Percentiles rank a stretch among this genome's conserved stretches.
phyloP scores from a whole-genome alignment of 257 asterid genomes.

The Catharanthus roseus region DNA sequence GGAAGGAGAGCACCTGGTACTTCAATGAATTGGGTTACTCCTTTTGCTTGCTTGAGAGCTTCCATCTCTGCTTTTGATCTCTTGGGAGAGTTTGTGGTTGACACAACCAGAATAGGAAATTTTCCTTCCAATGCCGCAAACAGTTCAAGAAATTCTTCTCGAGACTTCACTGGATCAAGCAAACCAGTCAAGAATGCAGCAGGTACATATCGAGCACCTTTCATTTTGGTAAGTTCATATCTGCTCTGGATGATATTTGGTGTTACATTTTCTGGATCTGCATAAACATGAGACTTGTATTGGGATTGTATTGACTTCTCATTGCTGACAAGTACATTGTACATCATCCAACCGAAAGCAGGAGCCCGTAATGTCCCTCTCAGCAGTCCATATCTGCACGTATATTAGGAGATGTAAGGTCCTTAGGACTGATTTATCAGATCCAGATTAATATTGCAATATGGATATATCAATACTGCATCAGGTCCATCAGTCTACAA shows the following conservation, averaged over 20 bases:
- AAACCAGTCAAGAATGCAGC: conserved; percentile 94
- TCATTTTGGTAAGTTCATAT: conserved; percentile 66
- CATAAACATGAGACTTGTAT: conserved; percentile 91
- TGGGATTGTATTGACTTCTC: conserved; percentile 87
- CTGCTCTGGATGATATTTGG: conserved; percentile 61
- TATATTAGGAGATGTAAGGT: not conserved
- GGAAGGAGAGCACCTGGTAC: conserved; percentile 90
- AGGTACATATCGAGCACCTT: conserved; percentile 92
- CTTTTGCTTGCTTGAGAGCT: conserved; percentile 78
- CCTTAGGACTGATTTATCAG: not conserved
- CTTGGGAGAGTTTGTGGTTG: conserved; percentile 62
- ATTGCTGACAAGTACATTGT: conserved; percentile 89
- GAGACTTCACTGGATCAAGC: conserved; percentile 77
- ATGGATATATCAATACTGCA: too few species aligned
- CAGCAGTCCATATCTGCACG: conserved; percentile 68
- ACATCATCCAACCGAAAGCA: conserved; percentile 99
- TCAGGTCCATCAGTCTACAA: too few species aligned
- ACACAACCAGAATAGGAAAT: conserved; percentile 63
- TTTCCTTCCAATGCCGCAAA: conserved; percentile 57
- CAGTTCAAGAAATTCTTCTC: conserved; percentile 73
- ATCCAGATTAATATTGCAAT: too few species aligned
- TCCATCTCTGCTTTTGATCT: conserved; percentile 98
- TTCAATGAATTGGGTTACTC: conserved; percentile 65
- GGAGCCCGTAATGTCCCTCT: conserved; percentile 93
- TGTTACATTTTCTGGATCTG: conserved; percentile 85